A percentile compares a stretch with the other conserved stretches of the same genome.
phyloP scores from a whole-genome alignment of 768 basidiomycete genomes.

The Trametes cinnabarina region DNA sequence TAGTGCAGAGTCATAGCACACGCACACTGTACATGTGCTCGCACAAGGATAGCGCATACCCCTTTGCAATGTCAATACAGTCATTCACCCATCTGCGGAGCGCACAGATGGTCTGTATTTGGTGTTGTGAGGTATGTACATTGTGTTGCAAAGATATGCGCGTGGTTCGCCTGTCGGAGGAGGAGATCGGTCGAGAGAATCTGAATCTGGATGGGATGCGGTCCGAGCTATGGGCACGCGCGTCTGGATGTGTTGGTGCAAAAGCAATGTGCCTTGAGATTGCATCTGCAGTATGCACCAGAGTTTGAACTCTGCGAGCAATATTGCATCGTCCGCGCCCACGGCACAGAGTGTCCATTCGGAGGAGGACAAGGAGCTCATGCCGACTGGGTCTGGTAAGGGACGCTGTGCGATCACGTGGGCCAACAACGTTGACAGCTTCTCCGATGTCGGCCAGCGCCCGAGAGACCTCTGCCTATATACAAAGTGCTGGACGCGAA shows the following conservation, averaged over 20 bases:
- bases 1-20: not conserved
- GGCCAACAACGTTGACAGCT: constrained; percentile 9
- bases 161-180: not conserved
- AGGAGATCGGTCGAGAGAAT: constrained; percentile 2
- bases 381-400: no score
- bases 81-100: not conserved
- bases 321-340: no score
- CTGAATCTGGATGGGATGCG: not conserved
- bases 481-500: not conserved
- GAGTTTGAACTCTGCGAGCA: not conserved
- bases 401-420: constrained; percentile 18
- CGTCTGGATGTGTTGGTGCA: no score
- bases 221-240: not conserved
- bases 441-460: constrained; percentile 16
- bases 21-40: not conserved
- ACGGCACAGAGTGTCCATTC: no score
- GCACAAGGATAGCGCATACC: not conserved
- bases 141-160: no score
- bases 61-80: not conserved
- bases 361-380: no score
- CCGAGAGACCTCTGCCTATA: not conserved
- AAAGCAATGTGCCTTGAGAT: constrained; percentile 12
- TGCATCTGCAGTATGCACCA: not conserved
- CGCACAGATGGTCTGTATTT: not conserved
- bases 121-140: no score